Conservation (phyloP, 805 yeast species). For the Metschnikowia rubicola region DNA sequence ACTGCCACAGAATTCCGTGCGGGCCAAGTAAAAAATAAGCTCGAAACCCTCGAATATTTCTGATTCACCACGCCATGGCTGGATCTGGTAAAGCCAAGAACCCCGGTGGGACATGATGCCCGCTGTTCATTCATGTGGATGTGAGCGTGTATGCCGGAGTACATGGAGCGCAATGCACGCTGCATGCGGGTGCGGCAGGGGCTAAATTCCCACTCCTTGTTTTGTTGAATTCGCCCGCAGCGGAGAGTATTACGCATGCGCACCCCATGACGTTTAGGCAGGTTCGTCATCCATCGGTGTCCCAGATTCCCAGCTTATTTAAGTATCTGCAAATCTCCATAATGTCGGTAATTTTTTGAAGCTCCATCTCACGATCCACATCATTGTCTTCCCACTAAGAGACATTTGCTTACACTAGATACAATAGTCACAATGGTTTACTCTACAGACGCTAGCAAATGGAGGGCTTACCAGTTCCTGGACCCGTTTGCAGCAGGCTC, state of each 20-base stretch:
- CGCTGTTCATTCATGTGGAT: too few species aligned
- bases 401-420: background rate
- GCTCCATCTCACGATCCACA: constrained; percentile 1
- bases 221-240: constrained; percentile 7
- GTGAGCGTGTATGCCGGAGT: too few species aligned
- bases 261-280: constrained; percentile 10
- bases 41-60: too few species aligned
- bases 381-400: background rate
- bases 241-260: constrained; percentile 6
- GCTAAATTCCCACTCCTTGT: background rate
- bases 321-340: constrained; percentile 5
- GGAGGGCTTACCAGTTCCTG: constrained; percentile 63
- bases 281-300: constrained; percentile 4
- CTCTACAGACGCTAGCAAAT: constrained; percentile 43
- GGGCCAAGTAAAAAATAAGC: too few species aligned
- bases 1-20: too few species aligned
- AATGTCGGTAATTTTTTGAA: too few species aligned
- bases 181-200: background rate
- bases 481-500: constrained; percentile 64
- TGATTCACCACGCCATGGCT: too few species aligned
- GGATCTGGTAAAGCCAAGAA: too few species aligned
- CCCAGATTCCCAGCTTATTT: constrained; percentile 8
- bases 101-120: too few species aligned
- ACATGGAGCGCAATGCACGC: background rate
- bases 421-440: constrained; percentile 30